These are phyloP conservation scores for Cladosporium sp. DNA, from an alignment of 2,329 filamentous ascomycete genomes.

Conservation along the genomic window DNA sequence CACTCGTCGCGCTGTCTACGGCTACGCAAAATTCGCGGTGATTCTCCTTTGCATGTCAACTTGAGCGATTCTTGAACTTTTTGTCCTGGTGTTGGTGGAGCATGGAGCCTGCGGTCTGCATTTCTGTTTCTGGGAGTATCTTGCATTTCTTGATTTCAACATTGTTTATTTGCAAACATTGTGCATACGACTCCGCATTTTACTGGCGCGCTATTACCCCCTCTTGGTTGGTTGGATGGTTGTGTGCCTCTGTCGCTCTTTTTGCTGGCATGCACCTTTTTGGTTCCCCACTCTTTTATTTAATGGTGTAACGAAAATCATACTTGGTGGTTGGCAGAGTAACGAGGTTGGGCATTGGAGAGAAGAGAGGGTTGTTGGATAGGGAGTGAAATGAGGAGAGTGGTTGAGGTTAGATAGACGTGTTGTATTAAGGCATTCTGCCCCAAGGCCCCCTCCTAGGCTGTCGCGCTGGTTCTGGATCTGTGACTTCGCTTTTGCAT, in stretches of 20 bases:
- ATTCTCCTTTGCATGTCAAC: conserved; percentile 9
- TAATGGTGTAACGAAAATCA: background rate
- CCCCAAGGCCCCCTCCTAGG: background rate
- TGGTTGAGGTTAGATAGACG: background rate
- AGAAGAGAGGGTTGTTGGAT: background rate
- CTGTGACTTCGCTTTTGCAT: background rate
- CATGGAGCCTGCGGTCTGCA: conserved; percentile 13
- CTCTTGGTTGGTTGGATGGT: background rate
- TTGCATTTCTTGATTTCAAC: background rate
- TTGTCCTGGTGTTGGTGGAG: conserved; percentile 7
- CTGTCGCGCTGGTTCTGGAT: background rate
- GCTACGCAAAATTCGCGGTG: conserved; percentile 9
- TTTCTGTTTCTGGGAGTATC: background rate
- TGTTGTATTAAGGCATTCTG: background rate
- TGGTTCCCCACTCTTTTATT: conserved; percentile 5
- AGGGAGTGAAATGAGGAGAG: too few relatives aligned
- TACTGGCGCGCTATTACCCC: conserved; percentile 20
- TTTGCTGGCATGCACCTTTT: background rate
- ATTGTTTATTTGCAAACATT: conserved; percentile 4
- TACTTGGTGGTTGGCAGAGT: background rate
- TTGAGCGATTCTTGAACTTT: conserved; percentile 17
- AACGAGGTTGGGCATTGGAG: background rate
- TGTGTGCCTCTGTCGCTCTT: background rate
- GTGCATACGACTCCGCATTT: conserved; percentile 16
- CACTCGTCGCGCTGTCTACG: background rate